Evolutionary conservation across 2,329 filamentous ascomycete genomes (phyloP), one percentile per base, ranked within the genome.

Genomic region (Fusarium tupiense): DNA sequence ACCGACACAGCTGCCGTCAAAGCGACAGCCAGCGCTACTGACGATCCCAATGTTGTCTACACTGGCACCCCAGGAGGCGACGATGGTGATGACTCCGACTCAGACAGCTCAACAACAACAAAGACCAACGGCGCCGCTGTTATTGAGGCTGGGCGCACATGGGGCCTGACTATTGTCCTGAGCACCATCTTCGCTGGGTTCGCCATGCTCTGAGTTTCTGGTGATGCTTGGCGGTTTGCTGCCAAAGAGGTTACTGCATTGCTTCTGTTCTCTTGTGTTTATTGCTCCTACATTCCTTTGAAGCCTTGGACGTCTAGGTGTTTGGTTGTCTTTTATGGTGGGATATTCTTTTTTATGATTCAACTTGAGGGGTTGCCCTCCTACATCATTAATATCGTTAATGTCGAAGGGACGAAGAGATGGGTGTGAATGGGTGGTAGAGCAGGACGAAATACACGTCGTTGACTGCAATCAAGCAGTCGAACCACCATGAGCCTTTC

Each of bases 141-240:
- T 7, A 74, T 84, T 31, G 81, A 83, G 44, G 76, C 80, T 57
- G 83, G 82, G 24, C 80, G 81, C 41, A 78, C 81, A 53, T 83
- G 83, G 64, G 83, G 84, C 8, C 75, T 86, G 52, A 77, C 78
- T 13, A 66, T 85, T 14, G 78, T 86, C 17, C 62, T 85, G 37
- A 81, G 80, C 22, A 80, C 81, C 67, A 74, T 86, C 67, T 82
- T 84, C 69, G 79, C 81, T 53, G 83, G 83, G 20, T 84, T 86
- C 67, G 84, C 84, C 41, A 77, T 85, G 77, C 76, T 86, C 64
- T 84, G 76, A 80, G 38, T 40, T 29, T 24, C 24, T 35, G 16
- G 16, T 26, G 17, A 35, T 29, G 19, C 6, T 46, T 35, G 37
- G 16, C 19, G 17, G 53, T 37, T 31, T 31, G 41, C 49, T 52